Percentiles rank a stretch among this genome's conserved stretches.
These are phyloP conservation scores for Rhododendron williamsianum DNA, from an alignment of 148 eudicot species.

Conservation along the genomic window DNA sequence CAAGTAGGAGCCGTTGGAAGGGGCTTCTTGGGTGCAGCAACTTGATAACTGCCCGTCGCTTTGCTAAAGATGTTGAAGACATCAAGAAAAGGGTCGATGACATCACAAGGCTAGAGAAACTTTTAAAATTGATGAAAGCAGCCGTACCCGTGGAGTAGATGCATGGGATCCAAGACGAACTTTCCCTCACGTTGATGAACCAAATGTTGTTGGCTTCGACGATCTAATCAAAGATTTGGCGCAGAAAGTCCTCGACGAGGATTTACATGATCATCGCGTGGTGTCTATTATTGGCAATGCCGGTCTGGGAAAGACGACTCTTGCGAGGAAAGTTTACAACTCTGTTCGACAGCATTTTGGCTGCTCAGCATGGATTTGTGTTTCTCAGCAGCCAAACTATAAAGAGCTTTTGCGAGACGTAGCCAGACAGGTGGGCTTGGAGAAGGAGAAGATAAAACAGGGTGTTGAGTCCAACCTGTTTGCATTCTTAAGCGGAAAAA, in stretches of 20 bases:
- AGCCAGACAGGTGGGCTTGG: background rate
- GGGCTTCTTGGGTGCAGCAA: background rate
- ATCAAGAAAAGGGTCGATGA: background rate
- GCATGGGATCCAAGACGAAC: background rate
- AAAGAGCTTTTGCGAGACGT: too few relatives aligned
- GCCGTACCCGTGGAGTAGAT: background rate
- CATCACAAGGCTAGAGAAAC: background rate
- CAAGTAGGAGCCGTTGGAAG: background rate
- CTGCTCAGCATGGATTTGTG: background rate
- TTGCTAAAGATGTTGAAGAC: background rate
- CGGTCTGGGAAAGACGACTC: background rate
- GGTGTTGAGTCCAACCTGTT: too few relatives aligned
- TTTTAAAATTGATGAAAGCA: background rate
- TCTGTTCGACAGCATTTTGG: background rate
- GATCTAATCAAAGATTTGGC: background rate
- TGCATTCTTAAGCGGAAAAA: too few relatives aligned
- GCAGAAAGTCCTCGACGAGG: background rate
- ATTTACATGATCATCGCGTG: background rate
- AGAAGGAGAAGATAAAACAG: too few relatives aligned
- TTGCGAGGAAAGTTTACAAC: background rate
- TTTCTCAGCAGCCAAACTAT: background rate
- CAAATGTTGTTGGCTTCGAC: background rate
- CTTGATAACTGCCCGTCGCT: background rate
- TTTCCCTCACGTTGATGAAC: background rate
- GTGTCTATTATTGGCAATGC: background rate